phyloP scores from a whole-genome alignment of 139 green algal genomes.

The Coccomyxa sp. region DNA sequence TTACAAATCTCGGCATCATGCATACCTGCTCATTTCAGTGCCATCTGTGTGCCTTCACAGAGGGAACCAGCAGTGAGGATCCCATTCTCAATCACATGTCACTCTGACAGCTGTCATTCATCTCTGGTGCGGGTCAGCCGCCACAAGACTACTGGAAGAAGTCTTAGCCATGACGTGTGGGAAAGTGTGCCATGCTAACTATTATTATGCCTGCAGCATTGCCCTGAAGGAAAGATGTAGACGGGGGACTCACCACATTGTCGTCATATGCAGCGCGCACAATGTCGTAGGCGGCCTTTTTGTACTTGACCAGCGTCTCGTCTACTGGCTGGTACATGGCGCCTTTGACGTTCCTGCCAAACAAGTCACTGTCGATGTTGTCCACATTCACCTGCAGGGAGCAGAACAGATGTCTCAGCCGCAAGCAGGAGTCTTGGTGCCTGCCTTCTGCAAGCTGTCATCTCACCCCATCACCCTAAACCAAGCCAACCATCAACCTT shows the following conservation, averaged over 20 bases:
- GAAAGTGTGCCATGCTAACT: background rate
- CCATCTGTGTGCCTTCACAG: background rate
- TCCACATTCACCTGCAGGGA: conserved; percentile 30
- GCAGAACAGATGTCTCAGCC: background rate
- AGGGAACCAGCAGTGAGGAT: background rate
- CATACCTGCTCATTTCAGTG: background rate
- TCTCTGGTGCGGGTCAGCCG: background rate
- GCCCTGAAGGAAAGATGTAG: background rate
- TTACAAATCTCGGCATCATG: background rate
- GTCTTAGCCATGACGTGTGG: too few relatives aligned
- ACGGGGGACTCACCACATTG: conserved; percentile 18
- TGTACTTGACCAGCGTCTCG: conserved; percentile 16
- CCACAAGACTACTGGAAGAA: too few relatives aligned
- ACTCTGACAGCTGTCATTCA: background rate
- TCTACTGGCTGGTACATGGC: conserved; percentile 34
- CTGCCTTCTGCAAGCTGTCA: too few relatives aligned
- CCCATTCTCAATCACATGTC: background rate
- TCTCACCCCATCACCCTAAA: too few relatives aligned
- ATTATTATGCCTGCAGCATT: background rate
- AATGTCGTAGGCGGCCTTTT: conserved; percentile 12
- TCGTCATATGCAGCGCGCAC: conserved; percentile 34
- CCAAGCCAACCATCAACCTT: too few relatives aligned
- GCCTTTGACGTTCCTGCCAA: conserved; percentile 23
- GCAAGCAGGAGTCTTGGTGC: too few relatives aligned
- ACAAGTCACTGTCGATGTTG: conserved; percentile 52